phyloP scores from a whole-genome alignment of 164 flowering plant species.

The Buxus sempervirens region DNA sequence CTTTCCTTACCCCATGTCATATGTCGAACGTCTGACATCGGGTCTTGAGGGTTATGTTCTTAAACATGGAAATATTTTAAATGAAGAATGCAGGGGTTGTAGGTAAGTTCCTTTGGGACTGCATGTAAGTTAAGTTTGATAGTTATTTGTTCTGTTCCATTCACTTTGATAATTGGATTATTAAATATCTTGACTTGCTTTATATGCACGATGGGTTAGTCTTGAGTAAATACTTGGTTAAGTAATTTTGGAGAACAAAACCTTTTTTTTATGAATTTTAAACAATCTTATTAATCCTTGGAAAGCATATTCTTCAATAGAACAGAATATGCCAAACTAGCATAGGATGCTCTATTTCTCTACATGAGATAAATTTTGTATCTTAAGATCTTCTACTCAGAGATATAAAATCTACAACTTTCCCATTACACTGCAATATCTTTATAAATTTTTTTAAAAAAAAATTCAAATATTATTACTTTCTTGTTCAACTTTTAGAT shows the following conservation, averaged over 20 bases:
- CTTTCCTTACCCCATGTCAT: constrained; percentile 30
- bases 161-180: background rate
- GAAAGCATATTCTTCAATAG: too few relatives aligned
- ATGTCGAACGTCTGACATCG: constrained; percentile 45
- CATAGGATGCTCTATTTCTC: background rate
- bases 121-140: background rate
- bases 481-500: too few relatives aligned
- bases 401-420: too few relatives aligned
- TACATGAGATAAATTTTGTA: background rate
- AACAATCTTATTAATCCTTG: too few relatives aligned
- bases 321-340: too few relatives aligned
- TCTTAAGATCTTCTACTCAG: background rate
- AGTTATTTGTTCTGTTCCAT: background rate
- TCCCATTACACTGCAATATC: too few relatives aligned
- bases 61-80: constrained; percentile 51
- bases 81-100: constrained; percentile 43
- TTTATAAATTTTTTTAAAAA: too few relatives aligned
- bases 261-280: too few relatives aligned
- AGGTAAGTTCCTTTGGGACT: constrained; percentile 29
- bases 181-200: background rate
- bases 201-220: background rate
- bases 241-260: too few relatives aligned
- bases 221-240: too few relatives aligned
- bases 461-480: too few relatives aligned
- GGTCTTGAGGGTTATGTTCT: constrained; percentile 66